Conservation (phyloP, 2,329 filamentous ascomycete species). For the Sporothrix curviconia region DNA sequence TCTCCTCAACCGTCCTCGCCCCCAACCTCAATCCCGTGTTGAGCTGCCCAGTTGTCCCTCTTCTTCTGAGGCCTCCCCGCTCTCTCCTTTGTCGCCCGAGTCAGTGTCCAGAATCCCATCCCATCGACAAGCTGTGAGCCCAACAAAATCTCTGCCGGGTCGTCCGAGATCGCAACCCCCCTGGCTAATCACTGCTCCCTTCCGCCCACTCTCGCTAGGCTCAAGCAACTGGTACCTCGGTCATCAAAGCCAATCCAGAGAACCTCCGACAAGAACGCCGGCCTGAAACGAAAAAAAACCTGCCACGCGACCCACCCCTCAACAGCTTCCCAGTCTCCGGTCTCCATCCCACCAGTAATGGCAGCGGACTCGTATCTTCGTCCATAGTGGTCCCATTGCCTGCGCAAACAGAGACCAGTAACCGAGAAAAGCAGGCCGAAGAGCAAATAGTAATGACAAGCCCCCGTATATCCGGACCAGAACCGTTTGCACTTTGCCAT, state of each 20-base stretch:
- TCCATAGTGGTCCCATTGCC: constrained; percentile 43
- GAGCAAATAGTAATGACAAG: not conserved
- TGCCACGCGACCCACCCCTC: constrained; percentile 14
- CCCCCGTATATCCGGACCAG: constrained; percentile 23
- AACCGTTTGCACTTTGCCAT: not conserved
- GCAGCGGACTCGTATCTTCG: constrained; percentile 85
- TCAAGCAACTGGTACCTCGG: not conserved
- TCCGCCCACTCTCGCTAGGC: not conserved
- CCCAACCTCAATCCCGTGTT: not conserved
- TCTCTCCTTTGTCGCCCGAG: constrained; percentile 13
- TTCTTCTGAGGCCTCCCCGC: constrained; percentile 9
- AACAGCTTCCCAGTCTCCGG: constrained; percentile 17
- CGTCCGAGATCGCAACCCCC: constrained; percentile 15
- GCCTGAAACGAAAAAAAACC: constrained; percentile 2
- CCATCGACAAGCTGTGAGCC: not conserved
- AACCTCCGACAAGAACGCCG: constrained; percentile 12
- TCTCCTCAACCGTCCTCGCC: not conserved
- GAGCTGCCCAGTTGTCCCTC: not conserved
- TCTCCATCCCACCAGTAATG: constrained; percentile 5
- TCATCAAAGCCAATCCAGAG: constrained; percentile 6
- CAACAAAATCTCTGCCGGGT: not conserved
- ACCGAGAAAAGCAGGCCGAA: constrained; percentile 23
- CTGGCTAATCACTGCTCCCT: not conserved
- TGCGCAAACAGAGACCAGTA: constrained; percentile 22
- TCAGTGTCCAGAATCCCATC: constrained; percentile 2